phyloP scores from a whole-genome alignment of 1,284 basidiomycete species.

The Marasmius tenuissimus region DNA sequence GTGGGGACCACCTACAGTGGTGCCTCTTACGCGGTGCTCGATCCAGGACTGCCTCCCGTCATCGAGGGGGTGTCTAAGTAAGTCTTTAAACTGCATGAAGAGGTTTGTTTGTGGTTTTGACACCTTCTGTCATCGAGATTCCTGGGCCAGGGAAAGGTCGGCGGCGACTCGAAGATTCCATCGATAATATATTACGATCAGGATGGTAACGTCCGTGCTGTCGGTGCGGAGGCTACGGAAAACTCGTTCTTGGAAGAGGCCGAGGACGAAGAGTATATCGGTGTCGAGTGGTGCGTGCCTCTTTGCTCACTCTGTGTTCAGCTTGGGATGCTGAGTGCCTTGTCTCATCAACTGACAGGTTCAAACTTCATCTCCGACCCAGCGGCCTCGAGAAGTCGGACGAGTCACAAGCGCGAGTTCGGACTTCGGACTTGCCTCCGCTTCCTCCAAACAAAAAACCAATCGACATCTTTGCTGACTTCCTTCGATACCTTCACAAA shows the following conservation, averaged over 20 bases:
- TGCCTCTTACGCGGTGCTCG: constrained; percentile 1
- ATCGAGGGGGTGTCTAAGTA: constrained; percentile 1
- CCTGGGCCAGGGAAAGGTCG: neutral
- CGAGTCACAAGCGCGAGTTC: neutral
- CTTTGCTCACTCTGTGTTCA: neutral
- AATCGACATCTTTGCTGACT: constrained; percentile 7
- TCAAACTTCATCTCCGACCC: constrained; percentile 3
- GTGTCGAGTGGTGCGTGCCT: neutral
- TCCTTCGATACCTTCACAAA: constrained; percentile 36
- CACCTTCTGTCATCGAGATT: neutral
- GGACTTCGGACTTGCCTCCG: neutral
- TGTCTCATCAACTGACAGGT: neutral
- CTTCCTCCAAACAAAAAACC: constrained; percentile 3
- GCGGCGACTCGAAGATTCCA: constrained; percentile 52
- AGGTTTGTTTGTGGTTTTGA: neutral
- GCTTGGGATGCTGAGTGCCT: neutral
- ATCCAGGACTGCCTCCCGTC: neutral
- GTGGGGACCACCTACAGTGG: constrained; percentile 4
- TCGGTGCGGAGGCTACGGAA: constrained; percentile 52
- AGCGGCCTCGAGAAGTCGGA: neutral
- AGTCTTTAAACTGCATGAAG: neutral
- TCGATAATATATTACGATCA: constrained; percentile 53
- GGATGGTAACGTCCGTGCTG: constrained; percentile 42
- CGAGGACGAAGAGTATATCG: constrained; percentile 19
- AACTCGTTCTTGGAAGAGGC: constrained; percentile 41